phyloP scores from a whole-genome alignment of 176 grass and related monocot species.

The Rhynchospora pubera region DNA sequence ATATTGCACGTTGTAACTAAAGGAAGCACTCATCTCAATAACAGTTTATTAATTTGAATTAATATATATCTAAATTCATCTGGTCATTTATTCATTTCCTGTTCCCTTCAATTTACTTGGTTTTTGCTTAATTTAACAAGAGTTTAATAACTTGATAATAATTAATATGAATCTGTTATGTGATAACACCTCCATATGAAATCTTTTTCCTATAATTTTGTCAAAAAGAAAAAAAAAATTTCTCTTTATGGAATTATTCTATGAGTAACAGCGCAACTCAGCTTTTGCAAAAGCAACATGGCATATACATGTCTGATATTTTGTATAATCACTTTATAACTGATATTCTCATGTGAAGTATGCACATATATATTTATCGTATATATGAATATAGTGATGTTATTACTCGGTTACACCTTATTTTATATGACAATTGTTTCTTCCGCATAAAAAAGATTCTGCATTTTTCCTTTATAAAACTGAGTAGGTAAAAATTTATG shows the following conservation, averaged over 20 bases:
- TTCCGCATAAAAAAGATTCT: not conserved
- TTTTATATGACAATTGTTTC: not conserved
- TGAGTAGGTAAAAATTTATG: not conserved
- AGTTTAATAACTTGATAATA: not conserved
- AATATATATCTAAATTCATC: not conserved
- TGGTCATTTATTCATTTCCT: not conserved
- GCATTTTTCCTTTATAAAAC: not conserved
- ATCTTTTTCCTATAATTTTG: not conserved
- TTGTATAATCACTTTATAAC: not conserved
- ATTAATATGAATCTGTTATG: not conserved
- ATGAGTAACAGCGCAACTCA: too few species aligned
- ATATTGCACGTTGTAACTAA: not conserved
- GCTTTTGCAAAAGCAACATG: too few species aligned
- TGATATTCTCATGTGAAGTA: not conserved
- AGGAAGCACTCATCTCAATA: not conserved
- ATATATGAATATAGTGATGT: not conserved
- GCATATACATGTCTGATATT: not conserved
- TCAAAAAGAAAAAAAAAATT: not conserved
- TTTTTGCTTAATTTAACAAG: not conserved
- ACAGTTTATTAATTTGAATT: not conserved
- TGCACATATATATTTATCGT: not conserved
- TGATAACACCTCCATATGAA: not conserved
- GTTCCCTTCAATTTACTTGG: not conserved
- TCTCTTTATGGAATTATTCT: not conserved
- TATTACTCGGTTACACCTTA: not conserved